A percentile compares a stretch with the other conserved stretches of the same genome.
phyloP scores from a whole-genome alignment of 306 rosid genomes.

The Vigna unguiculata region DNA sequence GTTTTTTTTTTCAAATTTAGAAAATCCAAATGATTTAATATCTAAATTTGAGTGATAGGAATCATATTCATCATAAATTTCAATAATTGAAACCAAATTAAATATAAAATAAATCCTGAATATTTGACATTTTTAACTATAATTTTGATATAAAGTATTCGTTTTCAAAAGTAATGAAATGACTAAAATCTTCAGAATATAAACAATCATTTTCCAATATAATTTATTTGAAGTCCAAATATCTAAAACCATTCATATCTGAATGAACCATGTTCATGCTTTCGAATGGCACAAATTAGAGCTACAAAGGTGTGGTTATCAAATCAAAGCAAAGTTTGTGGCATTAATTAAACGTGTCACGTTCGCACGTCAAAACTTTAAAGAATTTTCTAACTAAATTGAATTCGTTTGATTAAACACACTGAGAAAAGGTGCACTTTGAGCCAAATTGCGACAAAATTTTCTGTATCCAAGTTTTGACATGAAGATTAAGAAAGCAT shows the following conservation, averaged over 20 bases:
- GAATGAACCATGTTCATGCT: neutral
- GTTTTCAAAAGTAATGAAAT: too few species aligned
- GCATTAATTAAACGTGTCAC: conserved; percentile 20
- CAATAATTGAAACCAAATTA: too few species aligned
- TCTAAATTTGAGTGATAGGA: too few species aligned
- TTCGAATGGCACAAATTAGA: neutral
- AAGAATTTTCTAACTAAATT: neutral
- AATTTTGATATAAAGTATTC: too few species aligned
- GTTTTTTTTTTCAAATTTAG: too few species aligned
- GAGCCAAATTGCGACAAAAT: neutral
- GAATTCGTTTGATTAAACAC: conserved; percentile 28
- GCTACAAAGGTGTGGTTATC: conserved; percentile 35
- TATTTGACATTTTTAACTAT: neutral
- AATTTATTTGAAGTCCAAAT: too few species aligned
- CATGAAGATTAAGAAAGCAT: neutral
- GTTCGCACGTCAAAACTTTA: conserved; percentile 3
- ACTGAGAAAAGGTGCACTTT: conserved; percentile 13
- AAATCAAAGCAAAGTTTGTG: conserved; percentile 21
- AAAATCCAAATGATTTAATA: too few species aligned
- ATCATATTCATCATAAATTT: too few species aligned
- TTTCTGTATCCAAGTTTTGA: neutral
- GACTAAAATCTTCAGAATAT: too few species aligned
- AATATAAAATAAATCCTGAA: neutral
- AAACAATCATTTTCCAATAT: too few species aligned
- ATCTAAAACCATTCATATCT: neutral